phyloP scores from a whole-genome alignment of 768 basidiomycete species.

The Naematelia aurantialba region DNA sequence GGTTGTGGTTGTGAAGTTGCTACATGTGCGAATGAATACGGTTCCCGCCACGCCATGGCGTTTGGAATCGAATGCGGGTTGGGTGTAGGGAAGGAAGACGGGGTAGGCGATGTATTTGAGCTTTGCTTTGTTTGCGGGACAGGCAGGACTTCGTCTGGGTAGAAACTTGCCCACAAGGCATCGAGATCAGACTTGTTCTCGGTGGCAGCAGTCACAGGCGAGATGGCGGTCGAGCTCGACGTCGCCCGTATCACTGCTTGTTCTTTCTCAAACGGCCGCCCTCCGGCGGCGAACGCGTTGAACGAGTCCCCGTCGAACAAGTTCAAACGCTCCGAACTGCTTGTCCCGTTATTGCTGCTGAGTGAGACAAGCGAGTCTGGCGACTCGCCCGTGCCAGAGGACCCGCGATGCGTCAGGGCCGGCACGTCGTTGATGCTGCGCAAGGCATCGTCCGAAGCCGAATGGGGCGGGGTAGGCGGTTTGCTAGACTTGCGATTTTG shows the following conservation, averaged over 20 bases:
- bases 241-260: slow-evolving; percentile 5
- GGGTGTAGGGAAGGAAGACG: background rate
- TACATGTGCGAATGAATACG: background rate
- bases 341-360: slow-evolving; percentile 11
- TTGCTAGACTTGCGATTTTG: slow-evolving; percentile 12
- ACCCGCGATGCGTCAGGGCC: slow-evolving; percentile 8
- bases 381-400: slow-evolving; percentile 15
- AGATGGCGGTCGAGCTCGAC: slow-evolving; percentile 6
- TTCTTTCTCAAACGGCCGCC: slow-evolving; percentile 4
- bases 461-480: slow-evolving; percentile 34
- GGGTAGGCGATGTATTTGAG: background rate
- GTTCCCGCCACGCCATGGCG: slow-evolving; percentile 1
- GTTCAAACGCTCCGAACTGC: slow-evolving; percentile 3
- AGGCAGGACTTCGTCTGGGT: slow-evolving; percentile 21
- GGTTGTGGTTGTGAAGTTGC: background rate
- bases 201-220: slow-evolving; percentile 14
- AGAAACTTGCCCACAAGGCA: slow-evolving; percentile 41
- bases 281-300: slow-evolving; percentile 24
- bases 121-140: background rate
- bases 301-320: slow-evolving; percentile 22
- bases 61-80: background rate
- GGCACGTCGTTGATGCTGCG: slow-evolving; percentile 29
- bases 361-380: slow-evolving; percentile 32
- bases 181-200: slow-evolving; percentile 34
- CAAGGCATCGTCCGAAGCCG: slow-evolving; percentile 22